Base-by-base conservation (phyloP, 306 rosid species). In the Fagus crenata region DNA sequence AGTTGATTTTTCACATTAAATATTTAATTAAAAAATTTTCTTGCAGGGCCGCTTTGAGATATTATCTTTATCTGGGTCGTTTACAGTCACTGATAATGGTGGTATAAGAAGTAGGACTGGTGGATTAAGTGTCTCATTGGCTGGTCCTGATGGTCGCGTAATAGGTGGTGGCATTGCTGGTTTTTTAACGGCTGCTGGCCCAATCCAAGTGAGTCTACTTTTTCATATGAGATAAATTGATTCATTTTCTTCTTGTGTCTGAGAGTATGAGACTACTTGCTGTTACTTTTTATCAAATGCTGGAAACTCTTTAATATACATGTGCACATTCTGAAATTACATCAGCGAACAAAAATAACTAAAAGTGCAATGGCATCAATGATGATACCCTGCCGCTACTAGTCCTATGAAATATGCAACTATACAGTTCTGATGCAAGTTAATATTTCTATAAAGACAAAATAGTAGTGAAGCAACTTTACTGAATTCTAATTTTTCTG, bases 11-110 rank as follows among this genome's bases (percentile, higher is more conserved):
- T 9, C 7, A 2, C 41, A 60, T 49, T 14, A 81, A 74, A 67
- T 41, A 79, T 73, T 71, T 56, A 39, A 49, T 78, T 53, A 72
- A 8, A 43, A 39, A 51, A 67, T 63, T 53, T 69, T 37, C 63
- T 86, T 76, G 54, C 93, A 91, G 97, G 98, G 98, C 63, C 92
- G 93, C 11, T 91, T 89, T 80, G 97, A 91, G 88, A 88, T 93
- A 77, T 73, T 93, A 70, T 87, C 91, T 49, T 80, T 91, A 77
- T 81, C 98, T 2, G 98, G 98, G 75, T 91, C 97, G 31, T 89
- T 78, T 82, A 82, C 89, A 6, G 76, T 80, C 5, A 69, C 71
- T 0, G 91, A 88, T 17, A 73, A 1, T 14, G 74, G 76, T 69
- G 91, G 88, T 49, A 54, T 74, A 33, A 88, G 75, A 80, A 84